Percentiles rank a stretch among this genome's conserved stretches.
These are phyloP conservation scores for Neonectria faginata DNA, from an alignment of 2,329 filamentous ascomycete genomes.

Conservation along the genomic window DNA sequence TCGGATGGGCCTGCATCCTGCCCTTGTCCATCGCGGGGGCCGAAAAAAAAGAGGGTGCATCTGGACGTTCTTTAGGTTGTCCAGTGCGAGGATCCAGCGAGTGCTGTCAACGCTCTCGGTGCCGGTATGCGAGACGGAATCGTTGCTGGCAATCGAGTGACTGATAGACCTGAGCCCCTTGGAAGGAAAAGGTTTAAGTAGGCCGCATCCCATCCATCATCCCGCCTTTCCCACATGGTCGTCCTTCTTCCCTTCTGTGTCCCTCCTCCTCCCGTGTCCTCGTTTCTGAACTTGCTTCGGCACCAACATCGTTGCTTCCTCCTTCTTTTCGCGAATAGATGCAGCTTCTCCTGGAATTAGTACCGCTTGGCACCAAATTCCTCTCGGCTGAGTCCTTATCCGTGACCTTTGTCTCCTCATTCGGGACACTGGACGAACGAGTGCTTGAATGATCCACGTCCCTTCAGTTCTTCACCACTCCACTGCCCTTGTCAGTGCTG, in stretches of 20 bases:
- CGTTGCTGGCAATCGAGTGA: conserved; percentile 12
- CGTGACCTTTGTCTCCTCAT: background rate
- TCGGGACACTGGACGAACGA: background rate
- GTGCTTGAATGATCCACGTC: conserved; percentile 3
- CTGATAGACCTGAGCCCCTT: background rate
- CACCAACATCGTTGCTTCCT: background rate
- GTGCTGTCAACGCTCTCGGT: background rate
- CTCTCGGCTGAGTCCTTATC: background rate
- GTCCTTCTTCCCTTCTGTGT: background rate
- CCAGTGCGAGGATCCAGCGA: conserved; percentile 14
- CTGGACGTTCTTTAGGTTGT: conserved; percentile 5
- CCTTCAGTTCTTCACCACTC: conserved; percentile 10
- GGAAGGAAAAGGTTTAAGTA: conserved; percentile 11
- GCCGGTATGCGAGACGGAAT: conserved; percentile 11
- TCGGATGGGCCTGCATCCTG: background rate
- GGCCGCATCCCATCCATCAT: conserved; percentile 7
- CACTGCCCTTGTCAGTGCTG: conserved; percentile 3
- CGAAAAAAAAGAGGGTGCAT: conserved; percentile 4
- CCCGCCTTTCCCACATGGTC: conserved; percentile 4
- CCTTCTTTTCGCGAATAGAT: conserved; percentile 1
- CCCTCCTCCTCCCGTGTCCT: background rate
- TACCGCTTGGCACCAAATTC: background rate
- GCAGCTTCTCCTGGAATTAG: background rate
- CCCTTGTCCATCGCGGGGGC: conserved; percentile 19
- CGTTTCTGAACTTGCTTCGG: background rate